A percentile compares a stretch with the other conserved stretches of the same genome.
phyloP scores from a whole-genome alignment of 2,329 filamentous ascomycete species.

The Penicillium aurantiogriseum region DNA sequence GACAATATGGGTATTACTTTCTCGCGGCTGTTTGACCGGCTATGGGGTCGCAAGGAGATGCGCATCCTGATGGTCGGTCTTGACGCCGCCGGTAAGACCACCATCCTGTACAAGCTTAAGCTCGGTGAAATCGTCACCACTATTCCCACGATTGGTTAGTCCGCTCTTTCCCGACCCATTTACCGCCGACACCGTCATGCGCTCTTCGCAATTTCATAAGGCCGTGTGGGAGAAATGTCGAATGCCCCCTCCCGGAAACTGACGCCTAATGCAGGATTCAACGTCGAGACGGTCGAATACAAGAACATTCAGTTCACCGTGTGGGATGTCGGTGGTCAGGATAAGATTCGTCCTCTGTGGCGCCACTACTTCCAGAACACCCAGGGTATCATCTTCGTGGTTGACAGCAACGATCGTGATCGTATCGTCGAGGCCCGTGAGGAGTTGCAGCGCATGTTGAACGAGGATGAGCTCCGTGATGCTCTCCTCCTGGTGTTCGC shows the following conservation, averaged over 20 bases:
- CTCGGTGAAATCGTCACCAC: constrained; percentile 97
- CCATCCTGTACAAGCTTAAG: constrained; percentile 99
- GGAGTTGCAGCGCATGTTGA: constrained; percentile 96
- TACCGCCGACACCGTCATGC: neutral
- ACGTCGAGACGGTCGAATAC: constrained; percentile 99
- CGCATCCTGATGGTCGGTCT: constrained; percentile 99
- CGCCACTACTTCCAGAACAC: constrained; percentile 99
- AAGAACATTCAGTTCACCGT: constrained; percentile 99
- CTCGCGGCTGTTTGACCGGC: constrained; percentile 92
- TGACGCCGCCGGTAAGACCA: constrained; percentile 99
- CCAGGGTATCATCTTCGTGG: constrained; percentile 99
- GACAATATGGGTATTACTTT: constrained; percentile 93
- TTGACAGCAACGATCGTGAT: constrained; percentile 98
- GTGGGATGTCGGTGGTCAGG: constrained; percentile 99
- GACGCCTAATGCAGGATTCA: constrained; percentile 69
- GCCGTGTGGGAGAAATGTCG: neutral
- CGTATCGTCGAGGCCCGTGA: constrained; percentile 95
- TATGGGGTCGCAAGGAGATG: constrained; percentile 99
- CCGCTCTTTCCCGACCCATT: constrained; percentile 8
- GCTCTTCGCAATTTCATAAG: neutral
- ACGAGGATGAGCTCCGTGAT: constrained; percentile 97
- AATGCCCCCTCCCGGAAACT: neutral
- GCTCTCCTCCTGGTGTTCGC: constrained; percentile 96
- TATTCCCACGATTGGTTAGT: constrained; percentile 93
- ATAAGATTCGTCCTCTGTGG: constrained; percentile 99